These are phyloP conservation scores for Saturnispora besseyi DNA, from an alignment of 805 yeast species.

Conservation along the genomic window DNA sequence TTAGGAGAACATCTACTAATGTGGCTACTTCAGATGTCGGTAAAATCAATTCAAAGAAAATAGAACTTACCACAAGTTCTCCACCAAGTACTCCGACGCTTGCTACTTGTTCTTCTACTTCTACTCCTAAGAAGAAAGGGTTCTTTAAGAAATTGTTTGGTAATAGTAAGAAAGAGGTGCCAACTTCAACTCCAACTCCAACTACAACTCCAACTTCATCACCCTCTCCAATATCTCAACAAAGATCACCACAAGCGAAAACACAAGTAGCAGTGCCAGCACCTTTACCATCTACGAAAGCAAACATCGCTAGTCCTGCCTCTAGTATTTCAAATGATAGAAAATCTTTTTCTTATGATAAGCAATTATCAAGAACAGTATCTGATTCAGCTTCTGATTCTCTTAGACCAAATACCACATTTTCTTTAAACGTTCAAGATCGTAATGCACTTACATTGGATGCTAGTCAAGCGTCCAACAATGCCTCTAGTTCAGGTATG, in stretches of 20 bases:
- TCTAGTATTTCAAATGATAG: neutral
- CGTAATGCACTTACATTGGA: neutral
- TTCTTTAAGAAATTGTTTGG: constrained; percentile 25
- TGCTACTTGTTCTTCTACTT: constrained; percentile 2
- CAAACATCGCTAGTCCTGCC: neutral
- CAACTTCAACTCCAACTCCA: constrained; percentile 1
- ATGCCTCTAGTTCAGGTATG: neutral
- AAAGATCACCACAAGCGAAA: neutral
- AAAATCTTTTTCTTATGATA: neutral
- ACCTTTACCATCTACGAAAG: neutral
- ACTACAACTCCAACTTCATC: neutral
- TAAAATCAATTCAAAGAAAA: neutral
- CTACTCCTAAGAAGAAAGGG: constrained; percentile 15
- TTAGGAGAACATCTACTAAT: constrained; percentile 25
- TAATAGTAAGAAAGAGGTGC: constrained; percentile 13
- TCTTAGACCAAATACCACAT: neutral
- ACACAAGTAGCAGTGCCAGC: neutral
- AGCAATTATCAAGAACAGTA: neutral
- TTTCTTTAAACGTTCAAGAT: neutral
- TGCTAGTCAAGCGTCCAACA: neutral
- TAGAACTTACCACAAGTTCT: neutral
- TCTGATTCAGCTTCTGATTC: neutral
- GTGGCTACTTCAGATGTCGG: constrained; percentile 16
- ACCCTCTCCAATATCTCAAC: neutral
- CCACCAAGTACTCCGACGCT: constrained; percentile 1